phyloP scores from a whole-genome alignment of 192 early-diverging fungal genomes.

The Obelidium mucronatum region DNA sequence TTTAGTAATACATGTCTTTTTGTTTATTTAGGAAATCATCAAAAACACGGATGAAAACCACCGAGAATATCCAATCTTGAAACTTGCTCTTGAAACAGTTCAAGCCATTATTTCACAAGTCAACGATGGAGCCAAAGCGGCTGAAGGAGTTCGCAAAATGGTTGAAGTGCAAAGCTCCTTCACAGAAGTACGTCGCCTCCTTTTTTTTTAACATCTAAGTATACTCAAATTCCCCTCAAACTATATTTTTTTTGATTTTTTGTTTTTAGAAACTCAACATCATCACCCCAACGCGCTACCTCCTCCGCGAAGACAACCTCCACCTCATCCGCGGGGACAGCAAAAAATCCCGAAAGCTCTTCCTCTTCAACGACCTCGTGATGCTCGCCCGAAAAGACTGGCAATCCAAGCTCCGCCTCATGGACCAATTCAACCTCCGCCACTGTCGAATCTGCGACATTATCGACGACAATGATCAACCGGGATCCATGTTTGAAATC shows the following conservation, averaged over 20 bases:
- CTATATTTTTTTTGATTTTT: too few species aligned
- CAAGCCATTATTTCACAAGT: slow-evolving; percentile 55
- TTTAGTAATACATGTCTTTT: not conserved
- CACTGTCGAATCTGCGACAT: slow-evolving; percentile 58
- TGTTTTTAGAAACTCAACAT: slow-evolving; percentile 56
- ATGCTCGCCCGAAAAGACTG: slow-evolving; percentile 59
- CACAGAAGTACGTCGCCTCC: slow-evolving; percentile 42
- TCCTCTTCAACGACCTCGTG: slow-evolving; percentile 62
- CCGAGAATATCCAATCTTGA: slow-evolving; percentile 42
- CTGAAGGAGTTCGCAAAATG: slow-evolving; percentile 53
- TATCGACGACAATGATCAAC: slow-evolving; percentile 35
- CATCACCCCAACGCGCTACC: slow-evolving; percentile 49
- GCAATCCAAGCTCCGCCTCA: slow-evolving; percentile 56
- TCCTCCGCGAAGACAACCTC: slow-evolving; percentile 58
- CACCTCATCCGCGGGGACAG: slow-evolving; percentile 36
- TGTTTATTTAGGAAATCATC: slow-evolving; percentile 55
- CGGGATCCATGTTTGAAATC: slow-evolving; percentile 44
- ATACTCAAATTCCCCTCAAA: not conserved
- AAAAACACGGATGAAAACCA: slow-evolving; percentile 54
- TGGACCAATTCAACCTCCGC: slow-evolving; percentile 52
- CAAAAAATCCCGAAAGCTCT: slow-evolving; percentile 53
- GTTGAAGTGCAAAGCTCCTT: slow-evolving; percentile 57
- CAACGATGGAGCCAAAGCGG: slow-evolving; percentile 53
- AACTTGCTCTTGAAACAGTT: slow-evolving; percentile 51
- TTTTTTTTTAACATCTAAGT: not conserved